Evolutionary conservation across 1,139 yeast genomes (phyloP).

Genomic region (Nakaseomyces kungkrabaensis): DNA sequence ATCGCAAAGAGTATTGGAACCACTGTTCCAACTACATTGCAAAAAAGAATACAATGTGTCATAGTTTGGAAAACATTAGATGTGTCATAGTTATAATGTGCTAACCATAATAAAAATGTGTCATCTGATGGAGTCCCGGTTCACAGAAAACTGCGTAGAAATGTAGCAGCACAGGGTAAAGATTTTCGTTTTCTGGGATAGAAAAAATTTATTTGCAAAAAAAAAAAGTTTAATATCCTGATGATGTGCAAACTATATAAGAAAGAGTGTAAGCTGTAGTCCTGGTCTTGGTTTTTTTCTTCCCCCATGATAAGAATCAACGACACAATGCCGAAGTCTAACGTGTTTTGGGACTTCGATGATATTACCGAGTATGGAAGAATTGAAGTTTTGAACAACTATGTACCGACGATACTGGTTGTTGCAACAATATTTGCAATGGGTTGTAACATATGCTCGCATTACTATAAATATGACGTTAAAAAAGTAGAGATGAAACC

Average conservation of each 20-base stretch:
- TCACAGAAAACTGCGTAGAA: neutral
- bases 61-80: neutral
- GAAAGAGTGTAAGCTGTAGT: neutral
- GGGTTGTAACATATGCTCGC: conserved; percentile 5
- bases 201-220: too few species aligned
- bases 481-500: conserved; percentile 7
- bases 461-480: conserved; percentile 11
- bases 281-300: neutral
- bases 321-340: neutral
- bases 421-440: conserved; percentile 5
- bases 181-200: too few species aligned
- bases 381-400: conserved; percentile 14
- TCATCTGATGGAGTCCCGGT: neutral
- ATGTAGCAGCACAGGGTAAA: too few species aligned
- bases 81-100: neutral
- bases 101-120: neutral
- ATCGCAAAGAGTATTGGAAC: too few species aligned
- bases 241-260: too few species aligned
- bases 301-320: too few species aligned
- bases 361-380: conserved; percentile 30
- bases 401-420: conserved; percentile 13
- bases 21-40: too few species aligned
- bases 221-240: too few species aligned
- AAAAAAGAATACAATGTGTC: too few species aligned
- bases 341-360: conserved; percentile 33